phyloP scores from a whole-genome alignment of 2,329 filamentous ascomycete species.

The Aspergillus puulaauensis region DNA sequence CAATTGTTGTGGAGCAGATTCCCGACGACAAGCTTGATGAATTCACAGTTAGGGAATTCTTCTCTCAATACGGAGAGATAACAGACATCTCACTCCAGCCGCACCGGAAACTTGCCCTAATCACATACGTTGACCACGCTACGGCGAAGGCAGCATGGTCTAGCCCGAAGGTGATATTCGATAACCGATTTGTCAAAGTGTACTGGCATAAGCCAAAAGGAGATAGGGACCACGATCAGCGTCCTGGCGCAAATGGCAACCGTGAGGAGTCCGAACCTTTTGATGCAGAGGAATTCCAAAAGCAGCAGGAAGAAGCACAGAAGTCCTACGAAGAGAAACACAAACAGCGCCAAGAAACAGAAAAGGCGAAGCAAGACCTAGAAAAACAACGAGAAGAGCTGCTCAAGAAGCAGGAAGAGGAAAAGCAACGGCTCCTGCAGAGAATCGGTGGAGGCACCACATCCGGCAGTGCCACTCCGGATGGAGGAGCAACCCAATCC shows the following conservation, averaged over 20 bases:
- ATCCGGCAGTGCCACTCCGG: constrained; percentile 25
- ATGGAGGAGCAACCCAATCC: constrained; percentile 22
- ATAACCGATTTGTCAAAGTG: constrained; percentile 65
- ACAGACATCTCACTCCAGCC: constrained; percentile 55
- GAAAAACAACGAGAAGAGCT: constrained; percentile 52
- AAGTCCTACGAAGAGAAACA: constrained; percentile 55
- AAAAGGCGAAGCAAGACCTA: constrained; percentile 52
- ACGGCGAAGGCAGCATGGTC: constrained; percentile 57
- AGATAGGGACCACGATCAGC: constrained; percentile 30
- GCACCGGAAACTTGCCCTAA: constrained; percentile 54
- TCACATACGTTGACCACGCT: constrained; percentile 54
- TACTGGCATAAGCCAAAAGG: constrained; percentile 57
- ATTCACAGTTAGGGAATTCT: constrained; percentile 55
- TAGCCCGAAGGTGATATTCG: constrained; percentile 63
- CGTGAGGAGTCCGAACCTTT: constrained; percentile 46
- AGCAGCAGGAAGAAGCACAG: constrained; percentile 58
- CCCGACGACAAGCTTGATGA: constrained; percentile 59
- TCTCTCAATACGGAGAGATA: constrained; percentile 58
- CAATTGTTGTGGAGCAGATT: constrained; percentile 62
- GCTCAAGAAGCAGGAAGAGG: constrained; percentile 55
- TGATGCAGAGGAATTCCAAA: constrained; percentile 54
- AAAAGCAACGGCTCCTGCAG: constrained; percentile 51
- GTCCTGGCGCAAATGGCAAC: constrained; percentile 21
- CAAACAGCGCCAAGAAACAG: constrained; percentile 52
- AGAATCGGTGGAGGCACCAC: constrained; percentile 45